Conservation (phyloP, 371 early-diverging fungal genomes). For the Apophysomyces elegans region DNA sequence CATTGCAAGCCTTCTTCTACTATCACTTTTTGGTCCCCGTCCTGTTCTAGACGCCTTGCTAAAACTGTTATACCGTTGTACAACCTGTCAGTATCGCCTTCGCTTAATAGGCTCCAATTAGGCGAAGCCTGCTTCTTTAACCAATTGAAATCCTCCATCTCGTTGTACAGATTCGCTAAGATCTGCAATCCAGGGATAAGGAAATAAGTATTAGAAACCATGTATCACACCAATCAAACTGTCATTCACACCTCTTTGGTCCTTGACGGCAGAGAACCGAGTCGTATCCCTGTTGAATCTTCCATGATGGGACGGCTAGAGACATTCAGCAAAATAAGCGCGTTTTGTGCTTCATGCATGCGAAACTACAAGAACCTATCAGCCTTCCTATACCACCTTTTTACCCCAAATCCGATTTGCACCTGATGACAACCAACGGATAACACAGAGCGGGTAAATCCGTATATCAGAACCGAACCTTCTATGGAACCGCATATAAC, state of each 20-base stretch:
- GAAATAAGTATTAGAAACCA: not conserved
- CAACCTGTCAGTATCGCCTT: not conserved
- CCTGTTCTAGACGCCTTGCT: constrained; percentile 7
- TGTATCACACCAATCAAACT: not conserved
- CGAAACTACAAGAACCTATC: constrained; percentile 57
- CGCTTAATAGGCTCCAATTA: constrained; percentile 57
- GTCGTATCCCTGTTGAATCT: constrained; percentile 62
- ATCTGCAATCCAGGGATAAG: not conserved
- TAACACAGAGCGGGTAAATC: constrained; percentile 59
- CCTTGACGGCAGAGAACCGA: constrained; percentile 36
- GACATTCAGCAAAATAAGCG: constrained; percentile 68
- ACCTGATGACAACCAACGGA: constrained; percentile 75
- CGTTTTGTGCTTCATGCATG: constrained; percentile 71
- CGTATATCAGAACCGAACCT: constrained; percentile 74
- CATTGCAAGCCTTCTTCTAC: not conserved
- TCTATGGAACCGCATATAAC: constrained; percentile 66
- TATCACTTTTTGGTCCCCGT: not conserved
- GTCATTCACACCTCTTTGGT: not conserved
- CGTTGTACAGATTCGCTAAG: constrained; percentile 52
- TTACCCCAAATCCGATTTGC: not conserved
- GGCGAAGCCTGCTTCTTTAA: constrained; percentile 76
- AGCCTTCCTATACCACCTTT: not conserved
- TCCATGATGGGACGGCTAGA: constrained; percentile 85
- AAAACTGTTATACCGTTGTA: not conserved
- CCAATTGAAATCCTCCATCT: constrained; percentile 89